Evolutionary conservation across 495 filamentous ascomycete genomes (phyloP), one percentile per base, ranked within the genome.

Genomic region (Penicillium daleae): DNA sequence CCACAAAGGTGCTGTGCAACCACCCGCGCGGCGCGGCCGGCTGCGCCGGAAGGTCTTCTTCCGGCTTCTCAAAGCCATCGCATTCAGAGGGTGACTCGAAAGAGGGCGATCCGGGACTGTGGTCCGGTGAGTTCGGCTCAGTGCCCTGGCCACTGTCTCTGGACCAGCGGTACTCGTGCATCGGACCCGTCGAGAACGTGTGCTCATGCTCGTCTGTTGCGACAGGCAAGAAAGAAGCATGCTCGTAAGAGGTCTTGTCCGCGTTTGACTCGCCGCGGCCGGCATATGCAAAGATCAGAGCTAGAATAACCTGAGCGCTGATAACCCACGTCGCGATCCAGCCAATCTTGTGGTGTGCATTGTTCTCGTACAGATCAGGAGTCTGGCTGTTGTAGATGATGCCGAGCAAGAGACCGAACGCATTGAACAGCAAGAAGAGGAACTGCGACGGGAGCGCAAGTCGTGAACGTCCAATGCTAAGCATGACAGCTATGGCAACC

Each of bases 61-160:
- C 84, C 1, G 76, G 78, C 64, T 82, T 82, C 31, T 83, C 80
- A 40, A 84, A 83, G 13, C 76, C 77, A 33, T 83, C 77, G 31
- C 81, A 83, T 54, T 87, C 83, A 31, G 83, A 78, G 19, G 84
- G 83, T 3, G 78, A 81, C 29, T 84, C 76, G 24, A 80, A 82
- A 22, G 82, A 80, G 12, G 82, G 78, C 9, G 86, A 88, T 10
- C 82, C 84, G 21, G 87, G 77, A 26, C 91, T 90, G 48, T 87
- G 83, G 53, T 90, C 80, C 24, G 89, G 90, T 4, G 89, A 85
- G 56, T 84, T 84, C 3, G 84, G 84, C 66, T 95, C 92, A 0
- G 91, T 93, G 17, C 92, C 92, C 64, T 97, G 93, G 3, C 92
- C 93, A 60, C 93, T 97, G 73, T 97, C 95, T 53, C 89, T 81